These are phyloP conservation scores for Tulasnella calospora DNA, from an alignment of 768 basidiomycete genomes.

Conservation along the genomic window DNA sequence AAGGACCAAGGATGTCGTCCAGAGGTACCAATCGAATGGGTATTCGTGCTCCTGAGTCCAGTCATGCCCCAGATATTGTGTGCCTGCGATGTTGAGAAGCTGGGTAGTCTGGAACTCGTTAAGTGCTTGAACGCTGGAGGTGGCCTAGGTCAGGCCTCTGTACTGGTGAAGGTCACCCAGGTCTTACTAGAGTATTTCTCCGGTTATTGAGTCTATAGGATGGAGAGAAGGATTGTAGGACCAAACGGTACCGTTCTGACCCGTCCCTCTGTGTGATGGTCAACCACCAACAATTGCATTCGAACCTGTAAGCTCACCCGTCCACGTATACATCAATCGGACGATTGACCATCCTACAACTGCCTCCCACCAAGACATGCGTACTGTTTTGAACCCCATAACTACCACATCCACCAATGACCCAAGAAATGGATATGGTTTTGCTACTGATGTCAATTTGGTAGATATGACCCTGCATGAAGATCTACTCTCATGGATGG, in stretches of 20 bases:
- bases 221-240: background rate
- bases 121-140: background rate
- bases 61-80: background rate
- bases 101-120: background rate
- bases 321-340: background rate
- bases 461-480: background rate
- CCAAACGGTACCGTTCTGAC: background rate
- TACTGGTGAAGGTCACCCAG: background rate
- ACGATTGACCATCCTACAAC: background rate
- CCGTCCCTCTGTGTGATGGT: background rate
- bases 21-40: background rate
- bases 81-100: background rate
- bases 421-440: background rate
- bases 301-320: background rate
- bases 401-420: background rate
- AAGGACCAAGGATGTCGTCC: background rate
- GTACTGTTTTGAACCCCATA: background rate
- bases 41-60: background rate
- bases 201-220: background rate
- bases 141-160: background rate
- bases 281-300: background rate
- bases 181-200: background rate
- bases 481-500: background rate
- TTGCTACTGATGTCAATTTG: background rate
- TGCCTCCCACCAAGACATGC: background rate